Conservation (phyloP, 2,329 filamentous ascomycete genomes). For the Sclerotiophoma versabilis region DNA sequence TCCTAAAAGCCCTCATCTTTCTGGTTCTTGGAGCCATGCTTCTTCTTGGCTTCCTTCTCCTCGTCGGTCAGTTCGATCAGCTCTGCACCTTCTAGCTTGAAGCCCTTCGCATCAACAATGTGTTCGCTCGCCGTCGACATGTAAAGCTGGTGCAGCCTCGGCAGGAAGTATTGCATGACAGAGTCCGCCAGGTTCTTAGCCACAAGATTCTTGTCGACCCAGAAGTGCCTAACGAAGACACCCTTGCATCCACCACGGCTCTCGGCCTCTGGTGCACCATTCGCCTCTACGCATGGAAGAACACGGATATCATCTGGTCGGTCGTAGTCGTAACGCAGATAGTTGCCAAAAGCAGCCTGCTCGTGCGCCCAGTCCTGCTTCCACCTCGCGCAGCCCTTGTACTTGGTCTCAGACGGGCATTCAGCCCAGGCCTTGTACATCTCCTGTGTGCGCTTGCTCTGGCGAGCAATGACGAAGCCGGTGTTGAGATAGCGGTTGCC, state of each 20-base stretch:
- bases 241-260: slow-evolving; percentile 47
- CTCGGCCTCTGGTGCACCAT: slow-evolving; percentile 46
- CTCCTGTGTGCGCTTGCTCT: slow-evolving; percentile 47
- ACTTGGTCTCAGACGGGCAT: slow-evolving; percentile 46
- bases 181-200: slow-evolving; percentile 41
- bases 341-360: slow-evolving; percentile 50
- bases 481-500: slow-evolving; percentile 54
- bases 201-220: slow-evolving; percentile 47
- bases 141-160: slow-evolving; percentile 44
- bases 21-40: slow-evolving; percentile 38
- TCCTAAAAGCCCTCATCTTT: slow-evolving; percentile 46
- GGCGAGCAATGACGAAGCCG: slow-evolving; percentile 55
- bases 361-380: slow-evolving; percentile 48
- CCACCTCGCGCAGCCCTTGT: slow-evolving; percentile 47
- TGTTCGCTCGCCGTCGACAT: slow-evolving; percentile 36
- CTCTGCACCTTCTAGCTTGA: slow-evolving; percentile 42
- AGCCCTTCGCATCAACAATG: slow-evolving; percentile 47
- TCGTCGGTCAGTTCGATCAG: slow-evolving; percentile 41
- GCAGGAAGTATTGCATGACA: slow-evolving; percentile 49
- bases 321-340: slow-evolving; percentile 49
- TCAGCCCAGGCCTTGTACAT: slow-evolving; percentile 50
- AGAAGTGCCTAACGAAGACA: slow-evolving; percentile 50
- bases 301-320: slow-evolving; percentile 48
- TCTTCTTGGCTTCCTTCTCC: slow-evolving; percentile 37
- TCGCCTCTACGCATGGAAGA: slow-evolving; percentile 49